phyloP scores from a whole-genome alignment of 179 eudicot species.

The Beta macrorhiza region DNA sequence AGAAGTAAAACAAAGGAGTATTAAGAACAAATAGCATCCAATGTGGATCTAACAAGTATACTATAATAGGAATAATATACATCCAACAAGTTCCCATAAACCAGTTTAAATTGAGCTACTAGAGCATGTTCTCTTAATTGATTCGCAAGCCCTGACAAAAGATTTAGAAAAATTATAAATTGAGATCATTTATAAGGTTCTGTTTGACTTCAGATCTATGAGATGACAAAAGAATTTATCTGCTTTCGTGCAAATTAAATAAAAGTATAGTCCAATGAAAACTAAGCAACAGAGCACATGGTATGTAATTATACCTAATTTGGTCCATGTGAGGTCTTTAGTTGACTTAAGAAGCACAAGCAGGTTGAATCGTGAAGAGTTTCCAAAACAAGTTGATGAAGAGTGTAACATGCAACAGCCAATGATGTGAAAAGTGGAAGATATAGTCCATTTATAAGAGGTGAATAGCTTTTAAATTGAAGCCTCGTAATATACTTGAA shows the following conservation, averaged over 20 bases:
- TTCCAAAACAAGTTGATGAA: slow-evolving; percentile 8
- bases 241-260: slow-evolving; percentile 19
- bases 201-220: slow-evolving; percentile 29
- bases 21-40: slow-evolving; percentile 2
- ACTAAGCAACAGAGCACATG: slow-evolving; percentile 29
- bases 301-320: slow-evolving; percentile 17
- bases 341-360: slow-evolving; percentile 11
- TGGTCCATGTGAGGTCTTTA: slow-evolving; percentile 17
- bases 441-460: neutral
- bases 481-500: too few species aligned
- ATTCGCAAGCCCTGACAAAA: slow-evolving; percentile 26
- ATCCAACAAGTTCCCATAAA: slow-evolving; percentile 1
- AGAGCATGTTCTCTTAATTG: slow-evolving; percentile 27
- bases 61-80: slow-evolving; percentile 6
- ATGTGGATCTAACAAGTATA: slow-evolving; percentile 19
- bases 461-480: too few species aligned
- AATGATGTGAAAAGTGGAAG: neutral
- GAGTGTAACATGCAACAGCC: slow-evolving; percentile 13
- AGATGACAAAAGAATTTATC: slow-evolving; percentile 14
- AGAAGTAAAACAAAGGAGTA: neutral
- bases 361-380: slow-evolving; percentile 13
- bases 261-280: slow-evolving; percentile 12
- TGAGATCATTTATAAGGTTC: slow-evolving; percentile 4
- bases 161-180: slow-evolving; percentile 5
- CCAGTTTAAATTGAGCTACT: slow-evolving; percentile 17